These are phyloP conservation scores for Neofusicoccum parvum DNA, from an alignment of 2,329 filamentous ascomycete species.

Conservation along the genomic window DNA sequence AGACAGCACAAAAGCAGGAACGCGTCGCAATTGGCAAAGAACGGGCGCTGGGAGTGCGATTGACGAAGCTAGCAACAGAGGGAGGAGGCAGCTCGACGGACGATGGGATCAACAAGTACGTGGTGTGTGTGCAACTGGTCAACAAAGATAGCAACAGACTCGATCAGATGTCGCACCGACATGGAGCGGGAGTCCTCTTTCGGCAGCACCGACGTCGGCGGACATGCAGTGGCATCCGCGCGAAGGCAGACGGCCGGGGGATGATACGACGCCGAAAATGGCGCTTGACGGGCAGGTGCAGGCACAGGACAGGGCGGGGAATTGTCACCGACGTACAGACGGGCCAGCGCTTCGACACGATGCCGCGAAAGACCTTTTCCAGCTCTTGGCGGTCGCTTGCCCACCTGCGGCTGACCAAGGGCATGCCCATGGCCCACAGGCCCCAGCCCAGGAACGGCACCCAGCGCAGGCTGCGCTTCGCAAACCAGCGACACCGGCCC, in stretches of 20 bases:
- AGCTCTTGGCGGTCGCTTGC: constrained; percentile 59
- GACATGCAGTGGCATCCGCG: not conserved
- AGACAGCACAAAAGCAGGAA: not conserved
- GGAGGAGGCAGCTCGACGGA: not conserved
- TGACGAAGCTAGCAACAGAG: not conserved
- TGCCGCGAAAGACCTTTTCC: constrained; percentile 58
- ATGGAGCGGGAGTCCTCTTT: not conserved
- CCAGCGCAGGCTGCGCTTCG: constrained; percentile 60
- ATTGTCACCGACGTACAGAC: constrained; percentile 53
- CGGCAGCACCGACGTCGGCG: not conserved
- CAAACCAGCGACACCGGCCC: constrained; percentile 63
- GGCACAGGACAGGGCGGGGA: not conserved
- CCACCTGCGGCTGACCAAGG: constrained; percentile 64
- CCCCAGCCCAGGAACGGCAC: constrained; percentile 67
- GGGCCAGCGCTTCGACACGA: constrained; percentile 56
- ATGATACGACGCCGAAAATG: constrained; percentile 6
- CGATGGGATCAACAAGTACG: not conserved
- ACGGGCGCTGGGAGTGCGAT: not conserved
- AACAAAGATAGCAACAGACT: constrained; percentile 11
- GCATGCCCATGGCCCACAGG: constrained; percentile 67
- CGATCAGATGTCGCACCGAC: not conserved
- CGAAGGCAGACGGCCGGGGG: not conserved
- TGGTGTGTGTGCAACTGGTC: not conserved
- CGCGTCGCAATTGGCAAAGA: not conserved
- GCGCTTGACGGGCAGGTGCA: constrained; percentile 7